Evolutionary conservation across 495 filamentous ascomycete genomes (phyloP).

Genomic region (Neurospora sp.): DNA sequence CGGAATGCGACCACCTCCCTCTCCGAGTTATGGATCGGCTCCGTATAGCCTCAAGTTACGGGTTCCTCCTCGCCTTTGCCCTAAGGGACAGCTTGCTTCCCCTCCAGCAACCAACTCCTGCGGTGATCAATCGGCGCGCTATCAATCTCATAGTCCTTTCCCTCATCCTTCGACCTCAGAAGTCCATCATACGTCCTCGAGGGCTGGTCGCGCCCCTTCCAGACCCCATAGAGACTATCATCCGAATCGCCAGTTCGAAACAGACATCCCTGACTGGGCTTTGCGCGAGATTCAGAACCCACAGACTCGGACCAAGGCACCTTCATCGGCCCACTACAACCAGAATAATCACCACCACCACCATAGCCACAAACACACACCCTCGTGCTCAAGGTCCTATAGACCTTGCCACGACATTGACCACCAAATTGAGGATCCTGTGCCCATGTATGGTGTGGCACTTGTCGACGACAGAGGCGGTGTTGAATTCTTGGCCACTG

Average conservation of each 20-base stretch:
- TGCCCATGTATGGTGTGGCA: not conserved
- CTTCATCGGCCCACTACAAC: not conserved
- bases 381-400: not conserved
- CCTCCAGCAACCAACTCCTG: not conserved
- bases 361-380: not conserved
- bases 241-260: not conserved
- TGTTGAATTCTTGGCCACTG: not conserved
- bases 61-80: not conserved
- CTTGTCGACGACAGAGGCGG: not conserved
- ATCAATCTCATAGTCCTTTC: not conserved
- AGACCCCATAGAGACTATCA: not conserved
- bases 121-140: not conserved
- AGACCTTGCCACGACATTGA: not conserved
- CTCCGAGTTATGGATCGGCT: not conserved
- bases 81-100: not conserved
- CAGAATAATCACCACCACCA: not conserved
- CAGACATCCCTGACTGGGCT: not conserved
- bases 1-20: not conserved
- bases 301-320: not conserved
- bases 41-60: not conserved
- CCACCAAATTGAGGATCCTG: not conserved
- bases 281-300: not conserved
- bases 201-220: not conserved
- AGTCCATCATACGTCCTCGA: not conserved
- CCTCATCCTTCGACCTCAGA: not conserved